Conservation (phyloP, 2,329 filamentous ascomycete species). For the Diaporthe sp. region DNA sequence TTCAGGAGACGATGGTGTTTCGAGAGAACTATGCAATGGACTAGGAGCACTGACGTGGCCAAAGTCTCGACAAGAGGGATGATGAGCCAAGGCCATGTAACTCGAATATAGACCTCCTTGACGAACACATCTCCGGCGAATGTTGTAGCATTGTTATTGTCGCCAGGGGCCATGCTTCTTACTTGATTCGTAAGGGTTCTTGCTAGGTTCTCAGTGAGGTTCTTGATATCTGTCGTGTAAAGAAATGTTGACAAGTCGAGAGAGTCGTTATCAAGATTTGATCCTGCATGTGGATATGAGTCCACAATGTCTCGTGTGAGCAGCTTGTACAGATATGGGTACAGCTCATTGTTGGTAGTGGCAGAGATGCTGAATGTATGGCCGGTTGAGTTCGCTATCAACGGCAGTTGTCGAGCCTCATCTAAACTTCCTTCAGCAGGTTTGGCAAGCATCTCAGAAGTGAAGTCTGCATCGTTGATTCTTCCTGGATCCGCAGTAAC, state of each 20-base stretch:
- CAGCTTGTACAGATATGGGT: neutral
- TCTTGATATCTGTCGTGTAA: constrained; percentile 32
- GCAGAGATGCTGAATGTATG: neutral
- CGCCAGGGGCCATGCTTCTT: constrained; percentile 34
- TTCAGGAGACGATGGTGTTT: neutral
- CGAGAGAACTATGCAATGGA: constrained; percentile 25
- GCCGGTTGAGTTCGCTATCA: neutral
- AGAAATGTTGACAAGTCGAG: constrained; percentile 23
- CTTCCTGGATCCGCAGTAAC: constrained; percentile 25
- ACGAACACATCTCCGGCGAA: constrained; percentile 41
- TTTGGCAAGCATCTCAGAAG: neutral
- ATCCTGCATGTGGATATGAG: constrained; percentile 1
- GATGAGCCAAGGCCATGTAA: constrained; percentile 49
- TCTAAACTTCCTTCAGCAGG: neutral
- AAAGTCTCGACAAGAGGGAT: constrained; percentile 43
- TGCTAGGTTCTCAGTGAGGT: constrained; percentile 36
- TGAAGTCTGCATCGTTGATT: neutral
- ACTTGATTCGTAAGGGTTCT: constrained; percentile 40
- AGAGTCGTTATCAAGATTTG: constrained; percentile 10
- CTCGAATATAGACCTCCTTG: constrained; percentile 46
- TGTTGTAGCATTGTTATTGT: constrained; percentile 37
- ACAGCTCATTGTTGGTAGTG: neutral
- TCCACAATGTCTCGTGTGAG: neutral
- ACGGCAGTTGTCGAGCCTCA: neutral
- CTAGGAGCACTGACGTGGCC: constrained; percentile 43